Evolutionary conservation across 1,284 basidiomycete genomes (phyloP).

Genomic region (Trichosporon coremiiforme): DNA sequence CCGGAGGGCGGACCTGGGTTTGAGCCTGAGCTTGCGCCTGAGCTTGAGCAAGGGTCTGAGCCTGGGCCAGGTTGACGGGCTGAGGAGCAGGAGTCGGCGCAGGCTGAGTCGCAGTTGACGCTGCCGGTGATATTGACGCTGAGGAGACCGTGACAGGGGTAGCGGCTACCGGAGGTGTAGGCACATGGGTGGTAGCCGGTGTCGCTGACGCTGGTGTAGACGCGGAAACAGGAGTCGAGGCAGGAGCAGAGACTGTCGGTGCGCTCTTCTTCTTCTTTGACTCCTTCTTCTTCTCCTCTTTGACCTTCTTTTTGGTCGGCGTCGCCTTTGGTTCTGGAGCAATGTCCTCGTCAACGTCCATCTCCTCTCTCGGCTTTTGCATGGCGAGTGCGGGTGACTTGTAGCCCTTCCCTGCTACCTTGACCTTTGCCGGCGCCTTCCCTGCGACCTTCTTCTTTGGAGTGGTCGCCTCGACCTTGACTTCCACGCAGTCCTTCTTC

Average conservation of each 20-base stretch:
- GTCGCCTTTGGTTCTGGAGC: conserved; percentile 1
- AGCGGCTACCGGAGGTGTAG: not conserved
- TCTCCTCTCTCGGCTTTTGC: conserved; percentile 30
- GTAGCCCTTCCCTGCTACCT: conserved; percentile 27
- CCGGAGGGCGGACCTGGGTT: not conserved
- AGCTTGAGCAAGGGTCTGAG: conserved; percentile 26
- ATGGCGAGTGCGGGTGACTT: conserved; percentile 34
- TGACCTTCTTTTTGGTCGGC: conserved; percentile 29
- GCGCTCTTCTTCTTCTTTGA: conserved; percentile 36
- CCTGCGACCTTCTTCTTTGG: conserved; percentile 18
- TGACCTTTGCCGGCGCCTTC: conserved; percentile 26
- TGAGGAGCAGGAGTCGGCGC: conserved; percentile 7
- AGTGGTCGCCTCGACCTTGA: conserved; percentile 20
- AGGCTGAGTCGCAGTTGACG: not conserved
- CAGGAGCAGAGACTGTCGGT: conserved; percentile 18
- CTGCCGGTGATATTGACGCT: not conserved
- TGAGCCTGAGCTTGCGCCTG: conserved; percentile 22
- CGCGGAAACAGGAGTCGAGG: not conserved
- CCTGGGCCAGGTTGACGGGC: conserved; percentile 24
- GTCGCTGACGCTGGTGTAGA: not conserved
- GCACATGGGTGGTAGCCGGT: not conserved
- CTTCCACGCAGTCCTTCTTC: conserved; percentile 24
- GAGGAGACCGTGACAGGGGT: not conserved
- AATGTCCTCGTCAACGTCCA: conserved; percentile 30
- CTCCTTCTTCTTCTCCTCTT: conserved; percentile 33